Conservation (phyloP, 768 basidiomycete genomes). For the Termitomyces sp. region DNA sequence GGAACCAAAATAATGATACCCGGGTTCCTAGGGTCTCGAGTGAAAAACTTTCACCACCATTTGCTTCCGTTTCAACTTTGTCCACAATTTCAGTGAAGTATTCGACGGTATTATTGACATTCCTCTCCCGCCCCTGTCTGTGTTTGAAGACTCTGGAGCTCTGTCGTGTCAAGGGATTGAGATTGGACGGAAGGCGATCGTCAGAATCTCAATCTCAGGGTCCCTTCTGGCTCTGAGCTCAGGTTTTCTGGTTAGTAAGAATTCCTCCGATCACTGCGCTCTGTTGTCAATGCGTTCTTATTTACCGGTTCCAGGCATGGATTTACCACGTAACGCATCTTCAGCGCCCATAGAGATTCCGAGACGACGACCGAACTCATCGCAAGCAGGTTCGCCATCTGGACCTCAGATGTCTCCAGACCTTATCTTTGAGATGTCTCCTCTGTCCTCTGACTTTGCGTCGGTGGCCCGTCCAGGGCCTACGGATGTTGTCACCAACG, state of each 20-base stretch:
- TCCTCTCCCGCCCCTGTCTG: not conserved
- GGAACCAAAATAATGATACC: constrained; percentile 12
- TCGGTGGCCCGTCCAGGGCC: constrained; percentile 14
- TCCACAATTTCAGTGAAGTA: not conserved
- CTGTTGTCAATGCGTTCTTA: not conserved
- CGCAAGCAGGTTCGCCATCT: constrained; percentile 21
- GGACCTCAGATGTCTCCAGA: constrained; percentile 35
- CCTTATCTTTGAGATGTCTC: constrained; percentile 52
- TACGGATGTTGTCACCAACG: constrained; percentile 18
- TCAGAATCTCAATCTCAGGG: not conserved
- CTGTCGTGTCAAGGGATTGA: not conserved
- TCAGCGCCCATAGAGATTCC: constrained; percentile 46
- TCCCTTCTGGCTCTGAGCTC: not conserved
- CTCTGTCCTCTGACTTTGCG: constrained; percentile 26
- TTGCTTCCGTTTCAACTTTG: not conserved
- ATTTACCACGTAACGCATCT: constrained; percentile 17
- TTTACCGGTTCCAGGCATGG: constrained; percentile 8
- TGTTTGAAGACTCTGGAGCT: not conserved
- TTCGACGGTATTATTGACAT: not conserved
- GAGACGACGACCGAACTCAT: constrained; percentile 19
- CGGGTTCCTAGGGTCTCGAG: not conserved
- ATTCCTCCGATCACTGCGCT: constrained; percentile 9
- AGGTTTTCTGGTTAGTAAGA: constrained; percentile 6
- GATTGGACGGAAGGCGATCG: not conserved
- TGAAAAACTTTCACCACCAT: constrained; percentile 8